Percentiles rank a stretch among this genome's conserved stretches.
phyloP scores from a whole-genome alignment of 1,284 basidiomycete species.

The Cystobasidium sp. region DNA sequence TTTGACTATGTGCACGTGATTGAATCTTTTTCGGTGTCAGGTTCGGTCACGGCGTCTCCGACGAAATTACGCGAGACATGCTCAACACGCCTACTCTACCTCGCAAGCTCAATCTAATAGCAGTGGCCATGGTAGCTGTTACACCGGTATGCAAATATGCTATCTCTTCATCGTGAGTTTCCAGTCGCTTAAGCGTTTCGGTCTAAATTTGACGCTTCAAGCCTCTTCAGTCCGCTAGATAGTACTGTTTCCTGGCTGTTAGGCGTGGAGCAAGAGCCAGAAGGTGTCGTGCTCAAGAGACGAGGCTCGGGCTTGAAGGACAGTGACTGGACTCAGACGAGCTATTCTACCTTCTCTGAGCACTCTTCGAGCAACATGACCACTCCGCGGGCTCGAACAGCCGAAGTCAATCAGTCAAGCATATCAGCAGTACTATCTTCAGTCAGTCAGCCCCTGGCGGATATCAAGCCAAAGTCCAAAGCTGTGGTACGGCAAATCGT shows the following conservation, averaged over 20 bases:
- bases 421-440: constrained; percentile 10
- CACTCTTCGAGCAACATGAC: background rate
- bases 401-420: constrained; percentile 24
- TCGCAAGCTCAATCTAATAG: constrained; percentile 70
- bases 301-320: background rate
- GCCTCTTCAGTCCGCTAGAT: constrained; percentile 71
- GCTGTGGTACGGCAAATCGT: constrained; percentile 57
- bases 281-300: background rate
- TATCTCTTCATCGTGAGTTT: constrained; percentile 34
- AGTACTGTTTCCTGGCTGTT: constrained; percentile 76
- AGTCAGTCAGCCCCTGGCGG: constrained; percentile 28
- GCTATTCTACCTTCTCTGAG: constrained; percentile 29
- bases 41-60: constrained; percentile 15
- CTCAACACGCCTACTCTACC: constrained; percentile 77
- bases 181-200: no score
- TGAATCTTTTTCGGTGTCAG: constrained; percentile 59
- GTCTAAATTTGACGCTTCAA: background rate
- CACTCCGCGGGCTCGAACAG: constrained; percentile 2
- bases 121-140: constrained; percentile 87
- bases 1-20: no score
- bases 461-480: constrained; percentile 36
- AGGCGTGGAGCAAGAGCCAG: constrained; percentile 60
- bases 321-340: background rate
- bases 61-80: constrained; percentile 82
- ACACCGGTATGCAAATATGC: constrained; percentile 65